Evolutionary conservation across 352 stramenopile genomes (phyloP).

Genomic region (Phytophthora tubulina): DNA sequence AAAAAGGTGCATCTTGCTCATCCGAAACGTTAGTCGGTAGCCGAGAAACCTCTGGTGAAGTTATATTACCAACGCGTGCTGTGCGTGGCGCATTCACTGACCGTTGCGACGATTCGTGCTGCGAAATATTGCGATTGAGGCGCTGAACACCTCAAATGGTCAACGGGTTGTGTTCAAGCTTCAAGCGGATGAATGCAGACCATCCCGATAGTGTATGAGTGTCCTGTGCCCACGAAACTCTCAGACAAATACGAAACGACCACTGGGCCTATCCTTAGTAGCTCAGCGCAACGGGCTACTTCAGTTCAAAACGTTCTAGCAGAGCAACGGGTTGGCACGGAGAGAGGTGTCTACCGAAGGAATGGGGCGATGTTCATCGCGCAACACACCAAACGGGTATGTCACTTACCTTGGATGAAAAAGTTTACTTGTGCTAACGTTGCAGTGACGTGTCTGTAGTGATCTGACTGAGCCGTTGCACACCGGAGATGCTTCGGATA

Average conservation of each 20-base stretch:
- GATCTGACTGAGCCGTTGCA: constrained; percentile 41
- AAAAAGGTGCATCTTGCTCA: neutral
- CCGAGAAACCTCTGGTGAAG: neutral
- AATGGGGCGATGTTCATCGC: constrained; percentile 30
- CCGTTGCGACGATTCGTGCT: constrained; percentile 31
- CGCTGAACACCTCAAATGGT: constrained; percentile 20
- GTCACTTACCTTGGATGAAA: neutral
- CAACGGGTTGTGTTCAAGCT: constrained; percentile 18
- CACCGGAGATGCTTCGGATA: constrained; percentile 25
- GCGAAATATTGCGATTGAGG: constrained; percentile 32
- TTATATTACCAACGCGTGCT: neutral
- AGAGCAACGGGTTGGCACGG: neutral
- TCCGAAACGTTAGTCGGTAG: constrained; percentile 1
- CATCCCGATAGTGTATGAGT: neutral
- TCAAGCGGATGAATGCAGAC: constrained; percentile 15
- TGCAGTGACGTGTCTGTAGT: constrained; percentile 15
- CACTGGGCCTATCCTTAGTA: constrained; percentile 6
- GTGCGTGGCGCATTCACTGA: neutral
- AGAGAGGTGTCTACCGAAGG: neutral
- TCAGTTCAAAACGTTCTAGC: constrained; percentile 31
- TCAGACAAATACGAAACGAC: constrained; percentile 41
- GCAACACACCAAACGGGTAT: constrained; percentile 21
- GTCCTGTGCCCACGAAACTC: constrained; percentile 29
- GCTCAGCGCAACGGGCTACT: neutral
- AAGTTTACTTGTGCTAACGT: constrained; percentile 3